A percentile compares a stretch with the other conserved stretches of the same genome.
Conservation (phyloP, 345 rosid species). For the Reutealis trisperma region DNA sequence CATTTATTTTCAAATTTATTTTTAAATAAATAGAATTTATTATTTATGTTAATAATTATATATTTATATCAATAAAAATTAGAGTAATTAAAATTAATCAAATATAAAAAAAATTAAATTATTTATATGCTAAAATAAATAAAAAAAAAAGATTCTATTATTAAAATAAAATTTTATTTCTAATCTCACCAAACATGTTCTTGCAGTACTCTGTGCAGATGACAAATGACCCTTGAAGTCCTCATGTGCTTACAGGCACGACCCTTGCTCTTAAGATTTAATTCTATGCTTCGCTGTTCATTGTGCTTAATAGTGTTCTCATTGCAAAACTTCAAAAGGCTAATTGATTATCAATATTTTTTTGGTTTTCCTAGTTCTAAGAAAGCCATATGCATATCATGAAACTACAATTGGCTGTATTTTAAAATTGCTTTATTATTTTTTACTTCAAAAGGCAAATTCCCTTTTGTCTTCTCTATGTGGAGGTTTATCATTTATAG, state of each 20-base stretch:
- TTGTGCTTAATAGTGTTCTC: neutral
- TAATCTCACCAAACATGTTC: conserved; percentile 16
- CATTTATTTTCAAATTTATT: no score
- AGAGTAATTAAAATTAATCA: no score
- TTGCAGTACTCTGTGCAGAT: conserved; percentile 10
- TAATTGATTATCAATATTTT: no score
- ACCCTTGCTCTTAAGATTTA: neutral
- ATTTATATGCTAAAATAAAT: no score
- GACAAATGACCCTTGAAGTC: conserved; percentile 26
- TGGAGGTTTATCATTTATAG: neutral
- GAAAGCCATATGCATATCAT: neutral
- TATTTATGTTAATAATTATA: no score
- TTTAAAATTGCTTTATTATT: neutral
- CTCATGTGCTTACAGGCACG: conserved; percentile 15
- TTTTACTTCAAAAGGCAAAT: conserved; percentile 6
- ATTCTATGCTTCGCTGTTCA: neutral
- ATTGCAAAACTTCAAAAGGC: neutral
- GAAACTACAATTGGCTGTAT: neutral
- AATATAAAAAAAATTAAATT: no score
- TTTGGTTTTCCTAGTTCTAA: no score
- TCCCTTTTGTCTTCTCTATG: neutral
- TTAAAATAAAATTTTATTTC: conserved; percentile 1
- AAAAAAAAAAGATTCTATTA: no score
- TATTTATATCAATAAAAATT: no score
- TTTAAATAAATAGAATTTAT: no score